phyloP scores from a whole-genome alignment of 2,329 filamentous ascomycete species.

The Botrytis byssoidea region DNA sequence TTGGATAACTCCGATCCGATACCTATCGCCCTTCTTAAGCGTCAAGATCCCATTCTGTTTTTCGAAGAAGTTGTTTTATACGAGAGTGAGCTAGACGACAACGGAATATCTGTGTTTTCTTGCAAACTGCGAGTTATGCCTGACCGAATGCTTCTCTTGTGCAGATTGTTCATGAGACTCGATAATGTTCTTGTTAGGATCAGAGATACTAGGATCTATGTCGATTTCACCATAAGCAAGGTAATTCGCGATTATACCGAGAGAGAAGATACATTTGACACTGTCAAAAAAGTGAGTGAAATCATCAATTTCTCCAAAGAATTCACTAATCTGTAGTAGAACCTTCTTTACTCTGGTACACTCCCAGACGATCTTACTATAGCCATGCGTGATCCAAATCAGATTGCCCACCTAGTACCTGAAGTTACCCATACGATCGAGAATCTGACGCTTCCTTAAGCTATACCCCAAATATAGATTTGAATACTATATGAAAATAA shows the following conservation, averaged over 20 bases:
- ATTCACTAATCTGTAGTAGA: conserved; percentile 41
- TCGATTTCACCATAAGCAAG: conserved; percentile 77
- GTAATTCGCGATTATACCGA: conserved; percentile 88
- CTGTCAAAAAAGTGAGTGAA: conserved; percentile 64
- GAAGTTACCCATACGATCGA: conserved; percentile 70
- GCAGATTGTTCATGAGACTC: conserved; percentile 86
- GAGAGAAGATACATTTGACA: conserved; percentile 78
- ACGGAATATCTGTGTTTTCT: conserved; percentile 86
- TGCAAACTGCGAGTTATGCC: conserved; percentile 95
- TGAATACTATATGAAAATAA: neutral
- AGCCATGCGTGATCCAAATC: conserved; percentile 76
- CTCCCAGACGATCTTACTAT: conserved; percentile 72
- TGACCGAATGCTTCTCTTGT: conserved; percentile 77
- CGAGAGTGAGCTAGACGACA: conserved; percentile 96
- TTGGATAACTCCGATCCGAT: conserved; percentile 50
- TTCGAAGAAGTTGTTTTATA: conserved; percentile 96
- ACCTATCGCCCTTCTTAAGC: conserved; percentile 80
- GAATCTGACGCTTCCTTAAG: conserved; percentile 32
- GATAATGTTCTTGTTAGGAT: conserved; percentile 87
- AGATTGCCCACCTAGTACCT: conserved; percentile 66
- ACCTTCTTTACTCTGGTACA: conserved; percentile 49
- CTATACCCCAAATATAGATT: neutral
- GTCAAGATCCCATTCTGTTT: conserved; percentile 91
- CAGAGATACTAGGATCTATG: conserved; percentile 85
- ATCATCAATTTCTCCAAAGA: neutral